Evolutionary conservation across 805 yeast genomes (phyloP).

Genomic region (Candida morakotiae): DNA sequence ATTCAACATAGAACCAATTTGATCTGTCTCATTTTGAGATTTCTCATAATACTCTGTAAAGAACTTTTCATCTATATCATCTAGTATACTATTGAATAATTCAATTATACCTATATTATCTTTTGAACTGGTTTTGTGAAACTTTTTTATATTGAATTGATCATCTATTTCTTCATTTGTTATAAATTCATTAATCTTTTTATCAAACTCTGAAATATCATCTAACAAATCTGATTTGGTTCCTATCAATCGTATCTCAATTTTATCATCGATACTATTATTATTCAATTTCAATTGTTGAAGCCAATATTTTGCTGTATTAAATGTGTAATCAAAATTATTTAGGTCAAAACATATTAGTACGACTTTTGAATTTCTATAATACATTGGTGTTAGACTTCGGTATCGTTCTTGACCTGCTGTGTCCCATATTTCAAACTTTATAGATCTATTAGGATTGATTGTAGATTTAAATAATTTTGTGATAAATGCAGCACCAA

Average conservation of each 20-base stretch:
- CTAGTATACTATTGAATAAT: slow-evolving; percentile 29
- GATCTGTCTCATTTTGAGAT: background rate
- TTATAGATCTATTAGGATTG: slow-evolving; percentile 37
- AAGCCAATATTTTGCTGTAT: slow-evolving; percentile 85
- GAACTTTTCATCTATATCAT: slow-evolving; percentile 25
- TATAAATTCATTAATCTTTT: background rate
- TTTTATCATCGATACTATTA: slow-evolving; percentile 15
- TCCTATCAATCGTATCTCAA: slow-evolving; percentile 57
- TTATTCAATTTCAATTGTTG: slow-evolving; percentile 53
- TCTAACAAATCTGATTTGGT: slow-evolving; percentile 69
- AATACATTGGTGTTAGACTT: slow-evolving; percentile 79
- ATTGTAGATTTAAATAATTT: slow-evolving; percentile 43
- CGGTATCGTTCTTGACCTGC: slow-evolving; percentile 83
- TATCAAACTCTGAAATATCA: slow-evolving; percentile 8
- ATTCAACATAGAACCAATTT: slow-evolving; percentile 10
- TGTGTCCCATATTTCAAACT: slow-evolving; percentile 82
- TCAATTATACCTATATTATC: slow-evolving; percentile 56
- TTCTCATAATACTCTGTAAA: slow-evolving; percentile 19
- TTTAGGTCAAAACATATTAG: slow-evolving; percentile 84
- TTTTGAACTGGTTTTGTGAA: slow-evolving; percentile 61
- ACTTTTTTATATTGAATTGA: slow-evolving; percentile 16
- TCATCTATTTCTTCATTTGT: slow-evolving; percentile 10
- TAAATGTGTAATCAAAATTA: slow-evolving; percentile 42
- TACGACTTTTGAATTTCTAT: slow-evolving; percentile 67
- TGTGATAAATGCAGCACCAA: slow-evolving; percentile 97